These are phyloP conservation scores for Sclerotinia minor DNA, from an alignment of 2,329 filamentous ascomycete genomes.

Conservation along the genomic window DNA sequence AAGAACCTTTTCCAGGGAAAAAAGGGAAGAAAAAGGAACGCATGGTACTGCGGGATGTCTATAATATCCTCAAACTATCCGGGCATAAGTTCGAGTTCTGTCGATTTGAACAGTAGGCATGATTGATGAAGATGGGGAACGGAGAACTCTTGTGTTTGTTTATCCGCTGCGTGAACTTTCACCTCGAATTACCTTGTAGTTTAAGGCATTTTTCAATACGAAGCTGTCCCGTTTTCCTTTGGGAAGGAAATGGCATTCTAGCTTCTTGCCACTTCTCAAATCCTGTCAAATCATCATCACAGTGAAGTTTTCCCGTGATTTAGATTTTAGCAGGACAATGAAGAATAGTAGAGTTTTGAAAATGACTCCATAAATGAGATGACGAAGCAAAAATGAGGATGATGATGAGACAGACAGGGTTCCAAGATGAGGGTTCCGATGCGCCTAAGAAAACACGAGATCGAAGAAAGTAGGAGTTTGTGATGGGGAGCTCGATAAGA, in stretches of 20 bases:
- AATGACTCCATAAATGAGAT: neutral
- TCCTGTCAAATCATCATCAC: neutral
- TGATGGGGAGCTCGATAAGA: no score
- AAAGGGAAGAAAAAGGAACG: neutral
- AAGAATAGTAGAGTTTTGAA: neutral
- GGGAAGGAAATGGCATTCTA: no score
- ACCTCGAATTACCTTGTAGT: neutral
- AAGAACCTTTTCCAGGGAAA: neutral
- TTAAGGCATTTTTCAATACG: neutral
- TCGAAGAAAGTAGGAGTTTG: neutral
- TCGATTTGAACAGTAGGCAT: neutral
- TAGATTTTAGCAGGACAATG: neutral
- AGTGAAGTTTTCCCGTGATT: neutral
- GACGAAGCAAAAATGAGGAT: no score
- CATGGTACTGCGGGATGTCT: neutral
- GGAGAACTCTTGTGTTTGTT: neutral
- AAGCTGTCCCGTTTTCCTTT: neutral
- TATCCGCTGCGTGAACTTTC: neutral
- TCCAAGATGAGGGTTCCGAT: neutral
- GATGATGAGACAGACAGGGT: no score
- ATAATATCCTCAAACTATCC: neutral
- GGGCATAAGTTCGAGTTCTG: neutral
- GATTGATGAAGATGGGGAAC: neutral
- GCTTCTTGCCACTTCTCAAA: neutral
- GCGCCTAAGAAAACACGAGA: neutral